phyloP scores from a whole-genome alignment of 768 basidiomycete species.

The Sutorius australiensis region DNA sequence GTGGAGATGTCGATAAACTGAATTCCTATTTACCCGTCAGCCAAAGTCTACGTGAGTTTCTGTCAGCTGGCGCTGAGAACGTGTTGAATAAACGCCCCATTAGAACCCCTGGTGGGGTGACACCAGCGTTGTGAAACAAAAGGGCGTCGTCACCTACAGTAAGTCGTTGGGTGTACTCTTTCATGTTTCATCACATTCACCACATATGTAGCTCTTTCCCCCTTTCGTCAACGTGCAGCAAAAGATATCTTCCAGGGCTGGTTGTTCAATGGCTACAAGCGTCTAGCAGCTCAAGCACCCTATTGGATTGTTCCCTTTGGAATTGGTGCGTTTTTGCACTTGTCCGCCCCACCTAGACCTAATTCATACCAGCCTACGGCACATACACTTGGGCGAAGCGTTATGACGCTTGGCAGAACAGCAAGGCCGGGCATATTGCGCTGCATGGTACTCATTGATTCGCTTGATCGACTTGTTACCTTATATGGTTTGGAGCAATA shows the following conservation, averaged over 20 bases:
- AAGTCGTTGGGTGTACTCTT: constrained; percentile 32
- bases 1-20: neutral
- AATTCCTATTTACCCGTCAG: constrained; percentile 35
- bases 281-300: constrained; percentile 66
- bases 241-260: constrained; percentile 69
- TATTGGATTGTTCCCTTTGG: constrained; percentile 80
- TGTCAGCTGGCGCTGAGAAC: neutral
- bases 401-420: constrained; percentile 63
- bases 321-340: constrained; percentile 52
- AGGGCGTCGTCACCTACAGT: constrained; percentile 81
- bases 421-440: constrained; percentile 78
- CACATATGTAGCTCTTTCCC: constrained; percentile 63
- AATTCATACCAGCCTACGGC: constrained; percentile 54
- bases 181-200: neutral
- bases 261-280: constrained; percentile 83
- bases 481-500: constrained; percentile 7
- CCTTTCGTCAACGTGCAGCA: constrained; percentile 71
- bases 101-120: constrained; percentile 94
- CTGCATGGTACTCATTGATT: constrained; percentile 27
- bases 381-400: constrained; percentile 78
- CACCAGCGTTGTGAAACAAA: constrained; percentile 61
- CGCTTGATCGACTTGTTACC: constrained; percentile 13
- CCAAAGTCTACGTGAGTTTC: constrained; percentile 75
- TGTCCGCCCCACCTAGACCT: neutral
- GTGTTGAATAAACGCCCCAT: constrained; percentile 4